A percentile compares a stretch with the other conserved stretches of the same genome.
These are phyloP conservation scores for Ascocoryne sarcoides DNA, from an alignment of 2,329 filamentous ascomycete species.

Conservation along the genomic window DNA sequence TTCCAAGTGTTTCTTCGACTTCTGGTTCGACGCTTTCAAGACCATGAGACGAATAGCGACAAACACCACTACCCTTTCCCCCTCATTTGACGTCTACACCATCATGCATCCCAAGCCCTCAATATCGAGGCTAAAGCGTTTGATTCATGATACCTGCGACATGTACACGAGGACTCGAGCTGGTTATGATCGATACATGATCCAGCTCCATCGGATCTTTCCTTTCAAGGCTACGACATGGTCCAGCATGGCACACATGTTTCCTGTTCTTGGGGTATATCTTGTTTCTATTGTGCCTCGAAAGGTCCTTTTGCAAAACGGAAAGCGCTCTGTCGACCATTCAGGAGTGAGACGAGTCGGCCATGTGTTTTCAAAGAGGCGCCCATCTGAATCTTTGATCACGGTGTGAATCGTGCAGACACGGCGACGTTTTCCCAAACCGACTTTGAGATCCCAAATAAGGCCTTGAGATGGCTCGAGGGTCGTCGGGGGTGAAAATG, in stretches of 20 bases:
- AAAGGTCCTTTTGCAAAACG: conserved; percentile 9
- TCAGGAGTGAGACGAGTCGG: no score
- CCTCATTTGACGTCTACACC: conserved; percentile 3
- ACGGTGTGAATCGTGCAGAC: conserved; percentile 16
- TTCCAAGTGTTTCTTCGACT: conserved; percentile 11
- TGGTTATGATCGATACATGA: neutral
- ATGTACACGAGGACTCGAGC: neutral
- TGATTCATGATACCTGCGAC: conserved; percentile 14
- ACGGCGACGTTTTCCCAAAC: neutral
- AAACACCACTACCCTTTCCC: conserved; percentile 4
- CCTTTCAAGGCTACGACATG: neutral
- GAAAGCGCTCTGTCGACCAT: conserved; percentile 1
- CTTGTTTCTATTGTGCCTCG: conserved; percentile 13
- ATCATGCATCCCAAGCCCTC: conserved; percentile 13
- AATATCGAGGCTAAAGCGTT: conserved; percentile 11
- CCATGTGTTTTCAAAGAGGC: no score
- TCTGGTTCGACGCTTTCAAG: conserved; percentile 6
- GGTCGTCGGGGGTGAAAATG: neutral
- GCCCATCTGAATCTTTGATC: no score
- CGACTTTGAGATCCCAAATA: conserved; percentile 1
- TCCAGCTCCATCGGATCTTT: no score
- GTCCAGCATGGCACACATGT: neutral
- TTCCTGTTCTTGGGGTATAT: conserved; percentile 7
- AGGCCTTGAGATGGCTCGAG: conserved; percentile 15
- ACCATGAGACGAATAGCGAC: conserved; percentile 9